phyloP scores from a whole-genome alignment of 2,329 filamentous ascomycete genomes.

The Lecanicillium sp. region DNA sequence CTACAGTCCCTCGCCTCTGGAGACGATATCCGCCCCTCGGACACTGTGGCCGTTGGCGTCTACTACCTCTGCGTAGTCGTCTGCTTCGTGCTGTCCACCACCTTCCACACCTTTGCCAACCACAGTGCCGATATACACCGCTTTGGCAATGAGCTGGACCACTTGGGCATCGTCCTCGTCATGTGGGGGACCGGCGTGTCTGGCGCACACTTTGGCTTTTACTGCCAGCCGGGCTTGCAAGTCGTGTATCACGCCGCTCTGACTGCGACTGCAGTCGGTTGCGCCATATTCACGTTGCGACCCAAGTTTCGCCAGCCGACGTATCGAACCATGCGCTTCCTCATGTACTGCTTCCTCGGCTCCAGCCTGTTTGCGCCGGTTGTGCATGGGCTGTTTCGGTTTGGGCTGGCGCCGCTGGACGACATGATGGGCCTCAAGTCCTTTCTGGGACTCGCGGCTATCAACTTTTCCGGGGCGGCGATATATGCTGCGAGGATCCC shows the following conservation, averaged over 20 bases:
- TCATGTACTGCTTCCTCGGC: conserved; percentile 16
- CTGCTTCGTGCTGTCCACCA: conserved; percentile 18
- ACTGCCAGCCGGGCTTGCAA: conserved; percentile 12
- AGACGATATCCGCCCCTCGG: conserved; percentile 6
- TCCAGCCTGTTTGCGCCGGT: conserved; percentile 17
- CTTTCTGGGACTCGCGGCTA: conserved; percentile 18
- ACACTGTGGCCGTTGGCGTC: conserved; percentile 11
- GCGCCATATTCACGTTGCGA: conserved; percentile 17
- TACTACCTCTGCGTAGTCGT: conserved; percentile 17
- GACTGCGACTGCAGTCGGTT: conserved; percentile 16
- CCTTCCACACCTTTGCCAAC: conserved; percentile 21
- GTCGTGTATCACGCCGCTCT: conserved; percentile 13
- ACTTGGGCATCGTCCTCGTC: conserved; percentile 21
- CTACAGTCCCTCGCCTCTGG: conserved; percentile 2
- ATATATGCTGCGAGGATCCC: conserved; percentile 19
- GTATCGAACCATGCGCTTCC: conserved; percentile 16
- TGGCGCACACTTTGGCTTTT: conserved; percentile 18
- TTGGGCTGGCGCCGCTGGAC: conserved; percentile 13
- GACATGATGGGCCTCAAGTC: conserved; percentile 16
- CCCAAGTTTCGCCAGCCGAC: conserved; percentile 17
- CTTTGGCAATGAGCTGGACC: conserved; percentile 20
- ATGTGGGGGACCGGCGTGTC: conserved; percentile 19
- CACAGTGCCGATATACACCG: conserved; percentile 19
- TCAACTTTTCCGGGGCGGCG: conserved; percentile 20
- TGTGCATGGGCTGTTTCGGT: conserved; percentile 13